Evolutionary conservation across 345 rosid genomes (phyloP).

Genomic region (Brassica juncea): DNA sequence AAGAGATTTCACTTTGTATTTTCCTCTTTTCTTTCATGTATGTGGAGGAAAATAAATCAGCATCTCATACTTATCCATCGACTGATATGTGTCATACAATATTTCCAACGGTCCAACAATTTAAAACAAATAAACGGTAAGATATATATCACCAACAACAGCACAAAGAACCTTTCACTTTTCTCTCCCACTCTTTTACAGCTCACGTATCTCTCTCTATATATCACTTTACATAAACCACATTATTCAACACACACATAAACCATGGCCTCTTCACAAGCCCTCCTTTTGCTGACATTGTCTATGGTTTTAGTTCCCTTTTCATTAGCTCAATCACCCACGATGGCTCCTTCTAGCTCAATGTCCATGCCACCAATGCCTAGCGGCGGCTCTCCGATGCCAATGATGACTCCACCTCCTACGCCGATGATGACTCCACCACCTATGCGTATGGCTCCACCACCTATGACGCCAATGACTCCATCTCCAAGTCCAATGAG

Average conservation of each 20-base stretch:
- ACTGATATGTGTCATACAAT: constrained; percentile 28
- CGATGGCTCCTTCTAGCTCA: constrained; percentile 43
- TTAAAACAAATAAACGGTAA: not conserved
- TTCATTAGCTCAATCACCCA: constrained; percentile 40
- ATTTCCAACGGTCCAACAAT: constrained; percentile 21
- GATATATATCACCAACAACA: not conserved
- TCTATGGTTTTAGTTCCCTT: constrained; percentile 26
- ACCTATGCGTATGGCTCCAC: constrained; percentile 36
- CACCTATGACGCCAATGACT: constrained; percentile 26
- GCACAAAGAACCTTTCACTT: constrained; percentile 32
- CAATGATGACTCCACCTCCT: constrained; percentile 41
- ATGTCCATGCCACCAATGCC: constrained; percentile 41
- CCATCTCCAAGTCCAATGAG: constrained; percentile 34
- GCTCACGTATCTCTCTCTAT: constrained; percentile 8
- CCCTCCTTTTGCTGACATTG: constrained; percentile 31
- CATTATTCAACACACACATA: constrained; percentile 6
- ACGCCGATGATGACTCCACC: constrained; percentile 34
- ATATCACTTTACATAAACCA: constrained; percentile 31
- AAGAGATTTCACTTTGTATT: constrained; percentile 32
- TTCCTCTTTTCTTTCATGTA: constrained; percentile 17
- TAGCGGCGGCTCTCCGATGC: constrained; percentile 28
- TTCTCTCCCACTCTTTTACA: constrained; percentile 26
- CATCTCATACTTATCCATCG: constrained; percentile 33
- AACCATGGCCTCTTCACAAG: constrained; percentile 34
- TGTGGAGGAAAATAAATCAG: constrained; percentile 36